These are phyloP conservation scores for Paracamarosporium sp. DNA, from an alignment of 2,329 filamentous ascomycete genomes.

Conservation along the genomic window DNA sequence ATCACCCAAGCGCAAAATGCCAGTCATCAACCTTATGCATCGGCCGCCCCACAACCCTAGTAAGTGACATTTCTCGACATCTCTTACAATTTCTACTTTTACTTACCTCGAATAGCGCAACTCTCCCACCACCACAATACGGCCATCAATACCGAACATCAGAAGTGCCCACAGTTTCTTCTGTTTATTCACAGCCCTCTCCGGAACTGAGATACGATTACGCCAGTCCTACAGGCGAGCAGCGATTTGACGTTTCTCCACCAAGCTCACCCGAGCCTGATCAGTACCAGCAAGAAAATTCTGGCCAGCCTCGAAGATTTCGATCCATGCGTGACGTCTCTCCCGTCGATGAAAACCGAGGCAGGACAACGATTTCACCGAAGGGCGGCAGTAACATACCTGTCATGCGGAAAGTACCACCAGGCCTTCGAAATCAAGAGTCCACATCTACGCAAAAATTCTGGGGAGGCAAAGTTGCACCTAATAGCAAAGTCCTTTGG, in stretches of 20 bases:
- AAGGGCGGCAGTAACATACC: conserved; percentile 37
- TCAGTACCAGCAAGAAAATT: conserved; percentile 18
- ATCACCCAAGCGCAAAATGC: conserved; percentile 36
- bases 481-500: conserved; percentile 57
- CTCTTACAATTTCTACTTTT: no score
- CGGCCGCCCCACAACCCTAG: conserved; percentile 23
- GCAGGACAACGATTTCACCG: conserved; percentile 10
- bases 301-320: conserved; percentile 31
- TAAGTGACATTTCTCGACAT: conserved; percentile 19
- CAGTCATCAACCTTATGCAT: conserved; percentile 34
- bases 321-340: conserved; percentile 47
- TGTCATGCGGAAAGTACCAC: conserved; percentile 41
- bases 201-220: conserved; percentile 40
- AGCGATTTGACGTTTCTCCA: conserved; percentile 44
- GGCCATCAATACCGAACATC: conserved; percentile 32
- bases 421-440: conserved; percentile 23
- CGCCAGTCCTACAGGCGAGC: conserved; percentile 21
- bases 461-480: conserved; percentile 44
- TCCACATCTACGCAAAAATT: conserved; percentile 38
- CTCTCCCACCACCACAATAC: conserved; percentile 30
- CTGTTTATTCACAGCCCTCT: conserved; percentile 66
- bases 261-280: conserved; percentile 49
- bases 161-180: conserved; percentile 54
- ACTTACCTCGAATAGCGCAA: conserved; percentile 20
- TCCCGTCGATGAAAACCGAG: conserved; percentile 47